Evolutionary conservation across 306 rosid genomes (phyloP).

Genomic region (Cicer bijugum): DNA sequence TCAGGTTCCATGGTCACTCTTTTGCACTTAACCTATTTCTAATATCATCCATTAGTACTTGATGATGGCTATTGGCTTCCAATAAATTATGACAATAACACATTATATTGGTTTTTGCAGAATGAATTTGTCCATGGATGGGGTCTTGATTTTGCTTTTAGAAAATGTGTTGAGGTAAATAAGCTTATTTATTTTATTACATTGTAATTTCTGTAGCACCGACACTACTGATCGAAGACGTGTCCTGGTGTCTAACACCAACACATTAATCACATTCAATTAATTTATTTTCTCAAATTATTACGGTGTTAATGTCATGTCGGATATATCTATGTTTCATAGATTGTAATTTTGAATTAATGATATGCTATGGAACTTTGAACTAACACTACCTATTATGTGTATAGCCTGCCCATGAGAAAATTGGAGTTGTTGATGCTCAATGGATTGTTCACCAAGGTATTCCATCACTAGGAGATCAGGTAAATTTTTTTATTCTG

Average conservation of each 20-base stretch:
- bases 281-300: too few species aligned
- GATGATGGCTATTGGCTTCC: not conserved
- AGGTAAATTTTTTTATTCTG: slow-evolving; percentile 52
- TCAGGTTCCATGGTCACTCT: slow-evolving; percentile 59
- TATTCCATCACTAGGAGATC: slow-evolving; percentile 87
- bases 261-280: too few species aligned
- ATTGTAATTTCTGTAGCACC: too few species aligned
- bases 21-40: not conserved
- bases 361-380: slow-evolving; percentile 3
- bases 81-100: slow-evolving; percentile 14
- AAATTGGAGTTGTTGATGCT: slow-evolving; percentile 95
- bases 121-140: slow-evolving; percentile 97
- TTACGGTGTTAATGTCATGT: too few species aligned
- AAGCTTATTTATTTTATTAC: not conserved
- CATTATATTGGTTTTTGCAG: slow-evolving; percentile 50
- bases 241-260: too few species aligned
- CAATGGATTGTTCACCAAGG: slow-evolving; percentile 95
- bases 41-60: not conserved
- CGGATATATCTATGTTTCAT: too few species aligned
- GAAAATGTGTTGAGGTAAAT: slow-evolving; percentile 82
- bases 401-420: slow-evolving; percentile 92
- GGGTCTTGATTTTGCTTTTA: slow-evolving; percentile 96
- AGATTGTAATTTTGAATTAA: not conserved
- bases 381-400: slow-evolving; percentile 20
- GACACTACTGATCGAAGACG: too few species aligned